Evolutionary conservation across 345 rosid species (phyloP).

Genomic region (Luvunga scandens): DNA sequence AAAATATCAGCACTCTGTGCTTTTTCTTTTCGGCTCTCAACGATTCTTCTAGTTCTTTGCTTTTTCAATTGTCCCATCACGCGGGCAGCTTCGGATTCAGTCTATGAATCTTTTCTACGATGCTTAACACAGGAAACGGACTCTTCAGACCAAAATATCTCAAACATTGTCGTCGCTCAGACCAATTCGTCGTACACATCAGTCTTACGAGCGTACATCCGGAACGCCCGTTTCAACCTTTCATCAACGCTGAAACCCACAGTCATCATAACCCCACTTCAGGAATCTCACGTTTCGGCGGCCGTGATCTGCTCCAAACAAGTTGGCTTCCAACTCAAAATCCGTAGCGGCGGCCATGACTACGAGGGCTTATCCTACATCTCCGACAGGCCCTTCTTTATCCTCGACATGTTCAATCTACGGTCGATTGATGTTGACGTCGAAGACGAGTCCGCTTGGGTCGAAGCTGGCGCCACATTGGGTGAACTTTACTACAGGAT

Average conservation of each 20-base stretch:
- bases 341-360: slow-evolving; percentile 75
- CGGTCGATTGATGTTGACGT: slow-evolving; percentile 35
- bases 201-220: slow-evolving; percentile 48
- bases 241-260: slow-evolving; percentile 45
- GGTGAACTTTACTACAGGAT: slow-evolving; percentile 56
- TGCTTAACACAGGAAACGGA: slow-evolving; percentile 40
- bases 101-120: slow-evolving; percentile 36
- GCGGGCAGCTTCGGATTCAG: slow-evolving; percentile 16
- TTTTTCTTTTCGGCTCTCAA: background rate
- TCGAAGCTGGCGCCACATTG: slow-evolving; percentile 53
- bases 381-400: slow-evolving; percentile 37
- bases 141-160: slow-evolving; percentile 10
- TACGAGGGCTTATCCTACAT: slow-evolving; percentile 56
- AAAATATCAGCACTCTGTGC: background rate
- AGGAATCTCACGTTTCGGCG: slow-evolving; percentile 46
- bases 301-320: slow-evolving; percentile 40
- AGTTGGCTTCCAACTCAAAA: slow-evolving; percentile 34
- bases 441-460: slow-evolving; percentile 40
- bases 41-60: slow-evolving; percentile 14
- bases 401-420: slow-evolving; percentile 53
- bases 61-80: slow-evolving; percentile 3
- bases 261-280: slow-evolving; percentile 35
- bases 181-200: slow-evolving; percentile 38
- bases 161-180: slow-evolving; percentile 35
- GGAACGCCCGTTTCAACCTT: slow-evolving; percentile 56